Evolutionary conservation across 2,329 filamentous ascomycete species (phyloP), one percentile per base, ranked within the genome.

Genomic region (Capronia coronata): DNA sequence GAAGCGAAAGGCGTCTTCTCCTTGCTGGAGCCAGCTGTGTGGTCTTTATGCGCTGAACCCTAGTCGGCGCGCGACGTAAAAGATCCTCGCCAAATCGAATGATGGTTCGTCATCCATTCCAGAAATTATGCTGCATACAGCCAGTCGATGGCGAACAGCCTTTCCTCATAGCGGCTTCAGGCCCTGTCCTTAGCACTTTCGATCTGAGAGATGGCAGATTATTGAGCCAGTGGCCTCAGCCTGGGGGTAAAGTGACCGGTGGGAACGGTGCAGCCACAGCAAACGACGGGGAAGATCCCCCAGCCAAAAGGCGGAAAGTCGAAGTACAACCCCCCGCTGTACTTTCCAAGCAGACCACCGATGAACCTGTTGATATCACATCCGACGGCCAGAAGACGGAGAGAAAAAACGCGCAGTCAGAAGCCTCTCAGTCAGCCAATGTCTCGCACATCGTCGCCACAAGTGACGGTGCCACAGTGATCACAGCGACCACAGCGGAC

Each of bases 401-500:
- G 46, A 41, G 53, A 34, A 47, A 45, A 25, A 56, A 50, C 34
- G 47, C 49, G 19, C 57, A 59, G 54, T 46, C 56, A 19, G 54
- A 58, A 47, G 48, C 43, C 32, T 37, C 51, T 27, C 50, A 41
- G 2, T 46, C 54, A 13, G 49, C 83, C 3, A 81, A 84, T 61
- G 78, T 96, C 47, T 84, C 83, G 51, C 79, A 84, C 55, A 64
- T 96, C 56, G 72, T 78, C 18, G 69, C 78, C 22, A 84, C 87
- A 0, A 66, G 72, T 11, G 75, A 86, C 57, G 79, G 82, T 11
- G 74, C 77, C 35, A 74, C 94, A 68, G 66, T 94, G 16, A 72
- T 95, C 35, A 86, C 82, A 18, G 79, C 94, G 23, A 94, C 89
- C 7, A 83, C 80, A n/a, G 87, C 94, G 62, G 93, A 97, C 72